Conservation (phyloP, 140 eudicot genomes). For the Stevia rebaudiana region DNA sequence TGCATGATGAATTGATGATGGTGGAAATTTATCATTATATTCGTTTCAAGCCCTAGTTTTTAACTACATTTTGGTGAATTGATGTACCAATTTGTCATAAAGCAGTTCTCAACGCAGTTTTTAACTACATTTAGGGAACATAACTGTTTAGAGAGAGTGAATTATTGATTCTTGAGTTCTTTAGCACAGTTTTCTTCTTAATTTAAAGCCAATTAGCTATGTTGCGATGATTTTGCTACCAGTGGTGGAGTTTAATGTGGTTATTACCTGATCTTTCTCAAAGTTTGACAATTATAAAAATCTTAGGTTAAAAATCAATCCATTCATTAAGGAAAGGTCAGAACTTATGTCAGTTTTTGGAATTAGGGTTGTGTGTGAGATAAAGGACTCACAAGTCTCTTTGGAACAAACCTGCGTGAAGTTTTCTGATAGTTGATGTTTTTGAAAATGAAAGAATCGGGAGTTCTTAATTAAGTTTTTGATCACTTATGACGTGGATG, state of each 20-base stretch:
- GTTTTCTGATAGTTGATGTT: background rate
- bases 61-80: background rate
- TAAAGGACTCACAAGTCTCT: background rate
- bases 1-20: background rate
- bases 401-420: background rate
- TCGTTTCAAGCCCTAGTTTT: conserved; percentile 16
- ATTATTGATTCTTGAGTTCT: background rate
- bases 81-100: background rate
- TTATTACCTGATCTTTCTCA: background rate
- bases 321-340: background rate
- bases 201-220: background rate
- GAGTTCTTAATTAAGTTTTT: background rate
- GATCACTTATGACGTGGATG: background rate
- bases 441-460: background rate
- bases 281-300: background rate
- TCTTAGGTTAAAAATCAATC: background rate
- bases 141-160: background rate
- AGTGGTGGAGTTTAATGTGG: background rate
- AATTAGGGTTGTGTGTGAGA: background rate
- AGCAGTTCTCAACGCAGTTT: background rate
- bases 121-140: background rate
- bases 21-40: background rate
- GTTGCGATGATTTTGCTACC: background rate
- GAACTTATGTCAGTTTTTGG: background rate
- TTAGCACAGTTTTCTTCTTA: background rate